phyloP scores from a whole-genome alignment of 1,284 basidiomycete species.

The Earliella scabrosa region DNA sequence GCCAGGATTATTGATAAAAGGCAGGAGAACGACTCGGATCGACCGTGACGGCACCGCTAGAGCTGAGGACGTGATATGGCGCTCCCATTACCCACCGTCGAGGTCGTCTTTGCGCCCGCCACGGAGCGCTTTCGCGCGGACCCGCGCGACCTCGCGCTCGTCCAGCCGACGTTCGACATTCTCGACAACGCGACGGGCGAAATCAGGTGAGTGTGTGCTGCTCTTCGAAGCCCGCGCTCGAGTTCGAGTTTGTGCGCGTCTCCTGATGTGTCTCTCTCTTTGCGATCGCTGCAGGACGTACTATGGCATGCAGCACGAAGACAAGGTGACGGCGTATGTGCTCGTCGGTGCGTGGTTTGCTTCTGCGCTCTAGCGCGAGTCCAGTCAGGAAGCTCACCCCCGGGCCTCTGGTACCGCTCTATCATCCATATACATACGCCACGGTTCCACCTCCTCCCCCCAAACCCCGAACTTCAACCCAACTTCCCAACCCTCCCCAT shows the following conservation, averaged over 20 bases:
- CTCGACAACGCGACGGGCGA: constrained; percentile 17
- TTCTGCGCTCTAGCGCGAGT: neutral
- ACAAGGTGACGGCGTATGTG: constrained; percentile 19
- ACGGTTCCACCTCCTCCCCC: neutral
- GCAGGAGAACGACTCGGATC: too few species aligned
- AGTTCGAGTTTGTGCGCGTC: neutral
- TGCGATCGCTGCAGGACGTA: too few species aligned
- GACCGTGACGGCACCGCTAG: too few species aligned
- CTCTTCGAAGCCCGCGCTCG: neutral
- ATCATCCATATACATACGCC: too few species aligned
- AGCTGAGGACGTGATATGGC: too few species aligned
- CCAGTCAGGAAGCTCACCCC: neutral
- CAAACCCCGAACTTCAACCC: neutral
- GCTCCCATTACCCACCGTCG: constrained; percentile 7
- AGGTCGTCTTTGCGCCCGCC: constrained; percentile 10
- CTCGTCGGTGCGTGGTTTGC: constrained; percentile 10
- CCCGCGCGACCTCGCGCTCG: constrained; percentile 9
- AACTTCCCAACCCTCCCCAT: too few species aligned
- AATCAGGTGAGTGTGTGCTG: constrained; percentile 13
- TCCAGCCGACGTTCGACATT: constrained; percentile 17
- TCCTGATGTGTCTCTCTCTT: too few species aligned
- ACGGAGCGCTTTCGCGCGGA: constrained; percentile 13
- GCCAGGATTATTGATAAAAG: too few species aligned
- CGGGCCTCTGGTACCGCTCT: too few species aligned
- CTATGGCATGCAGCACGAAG: constrained; percentile 23